Conservation (phyloP, 2,329 filamentous ascomycete genomes). For the Claviceps maximensis region DNA sequence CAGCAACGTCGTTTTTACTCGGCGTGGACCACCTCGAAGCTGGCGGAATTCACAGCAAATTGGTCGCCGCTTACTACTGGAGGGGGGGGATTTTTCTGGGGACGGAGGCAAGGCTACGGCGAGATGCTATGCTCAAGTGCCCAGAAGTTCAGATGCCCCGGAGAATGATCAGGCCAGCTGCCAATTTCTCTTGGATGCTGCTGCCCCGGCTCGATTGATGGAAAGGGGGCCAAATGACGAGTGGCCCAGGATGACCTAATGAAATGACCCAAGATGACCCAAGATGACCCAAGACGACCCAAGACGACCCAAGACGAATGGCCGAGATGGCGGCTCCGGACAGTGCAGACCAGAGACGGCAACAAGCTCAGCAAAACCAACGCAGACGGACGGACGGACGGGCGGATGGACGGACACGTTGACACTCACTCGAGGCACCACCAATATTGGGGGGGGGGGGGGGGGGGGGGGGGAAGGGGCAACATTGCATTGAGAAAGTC, state of each 20-base stretch:
- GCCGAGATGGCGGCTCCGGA: not conserved
- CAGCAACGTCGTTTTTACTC: not conserved
- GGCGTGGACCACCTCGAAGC: not conserved
- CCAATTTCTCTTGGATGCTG: not conserved
- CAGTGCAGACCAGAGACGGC: too few species aligned
- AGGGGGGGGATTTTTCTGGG: too few species aligned
- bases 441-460: too few species aligned
- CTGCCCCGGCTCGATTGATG: not conserved
- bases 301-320: not conserved
- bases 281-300: not conserved
- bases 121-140: too few species aligned
- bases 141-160: not conserved
- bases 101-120: not conserved
- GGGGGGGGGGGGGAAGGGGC: not conserved
- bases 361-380: too few species aligned
- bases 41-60: not conserved
- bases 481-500: not conserved
- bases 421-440: too few species aligned
- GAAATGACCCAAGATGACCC: not conserved
- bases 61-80: not conserved
- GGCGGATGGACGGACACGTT: too few species aligned
- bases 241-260: too few species aligned
- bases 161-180: not conserved
- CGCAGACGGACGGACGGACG: too few species aligned
- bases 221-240: not conserved